These are phyloP conservation scores for Fusarium tanahbumbuense DNA, from an alignment of 2,329 filamentous ascomycete genomes.

Conservation along the genomic window DNA sequence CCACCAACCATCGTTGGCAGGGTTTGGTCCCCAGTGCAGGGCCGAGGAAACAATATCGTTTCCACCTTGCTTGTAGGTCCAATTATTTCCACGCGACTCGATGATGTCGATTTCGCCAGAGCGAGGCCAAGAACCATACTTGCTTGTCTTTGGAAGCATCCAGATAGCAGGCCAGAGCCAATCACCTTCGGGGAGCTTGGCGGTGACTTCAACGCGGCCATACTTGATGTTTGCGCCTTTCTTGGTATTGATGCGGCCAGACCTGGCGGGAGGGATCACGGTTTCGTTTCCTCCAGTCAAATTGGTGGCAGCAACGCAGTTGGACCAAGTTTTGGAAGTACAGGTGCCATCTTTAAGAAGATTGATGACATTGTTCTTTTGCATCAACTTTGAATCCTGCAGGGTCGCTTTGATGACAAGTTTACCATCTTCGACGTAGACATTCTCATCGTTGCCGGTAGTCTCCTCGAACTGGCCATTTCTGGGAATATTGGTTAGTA, in stretches of 20 bases:
- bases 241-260: constrained; percentile 81
- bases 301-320: constrained; percentile 79
- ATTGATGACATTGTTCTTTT: constrained; percentile 75
- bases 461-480: constrained; percentile 87
- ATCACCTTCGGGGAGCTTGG: constrained; percentile 80
- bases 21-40: constrained; percentile 83
- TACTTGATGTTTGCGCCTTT: constrained; percentile 79
- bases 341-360: constrained; percentile 74
- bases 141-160: constrained; percentile 81
- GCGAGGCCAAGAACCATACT: constrained; percentile 80
- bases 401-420: constrained; percentile 83
- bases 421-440: constrained; percentile 75
- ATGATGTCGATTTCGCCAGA: constrained; percentile 88
- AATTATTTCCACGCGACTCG: constrained; percentile 85
- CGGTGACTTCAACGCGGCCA: constrained; percentile 82
- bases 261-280: constrained; percentile 81
- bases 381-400: constrained; percentile 74
- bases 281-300: constrained; percentile 75
- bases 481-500: constrained; percentile 54
- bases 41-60: constrained; percentile 84
- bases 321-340: constrained; percentile 66
- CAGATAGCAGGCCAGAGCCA: constrained; percentile 95
- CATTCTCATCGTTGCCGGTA: constrained; percentile 77
- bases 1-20: constrained; percentile 82
- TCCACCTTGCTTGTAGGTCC: constrained; percentile 79